Conservation (phyloP, 495 filamentous ascomycete genomes). For the Penicillium malachiteum region DNA sequence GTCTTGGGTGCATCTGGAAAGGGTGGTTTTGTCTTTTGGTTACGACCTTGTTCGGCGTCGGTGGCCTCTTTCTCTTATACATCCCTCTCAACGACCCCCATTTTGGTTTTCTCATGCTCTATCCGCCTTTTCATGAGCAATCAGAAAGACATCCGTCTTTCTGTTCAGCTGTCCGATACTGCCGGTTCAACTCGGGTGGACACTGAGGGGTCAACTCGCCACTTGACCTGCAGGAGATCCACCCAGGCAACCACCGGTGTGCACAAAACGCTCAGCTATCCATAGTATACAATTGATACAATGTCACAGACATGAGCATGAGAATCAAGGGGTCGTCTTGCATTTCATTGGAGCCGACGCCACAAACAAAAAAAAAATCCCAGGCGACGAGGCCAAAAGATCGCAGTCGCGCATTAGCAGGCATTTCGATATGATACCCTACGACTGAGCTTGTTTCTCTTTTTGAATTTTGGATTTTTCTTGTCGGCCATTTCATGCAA, state of each 20-base stretch:
- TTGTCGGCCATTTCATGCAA: conserved; percentile 10
- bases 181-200: background rate
- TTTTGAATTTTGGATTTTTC: conserved; percentile 11
- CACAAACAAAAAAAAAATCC: conserved; percentile 22
- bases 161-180: background rate
- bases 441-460: conserved; percentile 41
- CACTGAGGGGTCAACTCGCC: conserved; percentile 1
- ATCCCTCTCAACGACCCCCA: conserved; percentile 5
- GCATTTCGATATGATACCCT: conserved; percentile 54
- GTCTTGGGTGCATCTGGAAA: conserved; percentile 34
- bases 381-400: conserved; percentile 33
- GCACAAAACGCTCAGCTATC: background rate
- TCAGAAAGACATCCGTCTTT: background rate
- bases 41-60: conserved; percentile 28
- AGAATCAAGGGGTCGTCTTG: conserved; percentile 3
- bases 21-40: conserved; percentile 33
- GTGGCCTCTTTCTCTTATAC: conserved; percentile 12
- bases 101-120: background rate
- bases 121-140: background rate
- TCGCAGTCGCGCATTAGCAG: conserved; percentile 50
- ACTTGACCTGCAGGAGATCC: conserved; percentile 3
- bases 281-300: too few relatives aligned
- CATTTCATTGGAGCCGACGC: conserved; percentile 21
- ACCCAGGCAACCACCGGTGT: conserved; percentile 1
- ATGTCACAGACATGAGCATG: background rate